Base-by-base conservation (phyloP, 192 early-diverging fungal species). In the Coemansia sp. region DNA sequence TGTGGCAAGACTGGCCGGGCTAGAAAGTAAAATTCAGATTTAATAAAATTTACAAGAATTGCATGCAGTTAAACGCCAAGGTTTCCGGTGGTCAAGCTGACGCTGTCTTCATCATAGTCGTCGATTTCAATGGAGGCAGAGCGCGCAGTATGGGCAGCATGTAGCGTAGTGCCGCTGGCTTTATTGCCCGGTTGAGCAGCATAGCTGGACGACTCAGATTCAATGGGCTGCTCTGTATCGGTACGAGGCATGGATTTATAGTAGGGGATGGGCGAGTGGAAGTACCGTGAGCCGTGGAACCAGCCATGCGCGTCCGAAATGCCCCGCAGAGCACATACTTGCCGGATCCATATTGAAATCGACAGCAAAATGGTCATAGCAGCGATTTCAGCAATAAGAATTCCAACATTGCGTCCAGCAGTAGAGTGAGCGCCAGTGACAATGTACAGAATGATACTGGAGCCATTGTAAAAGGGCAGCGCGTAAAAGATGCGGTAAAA, bases 401-500 rank as follows among this genome's bases (percentile, higher is more conserved):
- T 65, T 11, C 73, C 76, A 10, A 76, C 35, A 26, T 82, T 79
- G 55, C 63, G 79, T 12, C 43, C 50, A 14, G 72, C 18, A 13
- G 68, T 53, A 14, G 73, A 65, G 46, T 80, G 78, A 5, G 75
- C 79, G 21, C 79, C 81, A 47, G 65, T 73, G 21, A 74, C 59
- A 16, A 80, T 40, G 51, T 67, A 68, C 15, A 71, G 61, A 11
- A 72, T 44, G 33, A 81, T 63, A 28, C 61, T 70, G 42, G 55
- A 59, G 21, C 69, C 79, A 19, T 83, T 83, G 52, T 66, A 75
- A 43, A 79, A 81, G 4, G 81, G 81, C 57, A 69, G 58, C 14
- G 79, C 72, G 40, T 83, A 81, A 35, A 76, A 57, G 41, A 80
- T 67, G 26, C 71, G 68, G 55, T 73, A 83, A 64, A 83, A 81